A percentile compares a stretch with the other conserved stretches of the same genome.
Conservation (phyloP, 192 early-diverging fungal species). For the Umbelopsis sp. region DNA sequence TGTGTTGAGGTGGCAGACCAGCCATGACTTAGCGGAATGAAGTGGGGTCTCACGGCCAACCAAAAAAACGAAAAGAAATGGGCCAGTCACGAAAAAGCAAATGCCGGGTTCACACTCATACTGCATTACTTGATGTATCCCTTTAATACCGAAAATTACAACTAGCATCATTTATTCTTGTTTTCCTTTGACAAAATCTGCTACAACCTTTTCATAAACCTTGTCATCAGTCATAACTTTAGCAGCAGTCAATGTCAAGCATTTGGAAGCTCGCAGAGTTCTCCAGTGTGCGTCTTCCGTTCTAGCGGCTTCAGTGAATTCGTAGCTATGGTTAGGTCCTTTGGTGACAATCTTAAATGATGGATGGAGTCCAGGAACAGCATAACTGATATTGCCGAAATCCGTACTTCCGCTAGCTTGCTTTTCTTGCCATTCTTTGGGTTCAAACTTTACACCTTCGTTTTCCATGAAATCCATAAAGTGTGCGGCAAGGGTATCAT, state of each 20-base stretch:
- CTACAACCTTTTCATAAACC: conserved; percentile 46
- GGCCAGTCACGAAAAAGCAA: background rate
- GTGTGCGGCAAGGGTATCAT: conserved; percentile 48
- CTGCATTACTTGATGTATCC: too few relatives aligned
- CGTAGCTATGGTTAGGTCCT: conserved; percentile 59
- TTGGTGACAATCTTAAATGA: conserved; percentile 47
- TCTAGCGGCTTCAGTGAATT: conserved; percentile 59
- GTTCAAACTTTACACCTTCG: conserved; percentile 35
- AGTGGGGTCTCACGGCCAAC: conserved; percentile 24
- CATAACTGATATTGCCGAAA: conserved; percentile 73
- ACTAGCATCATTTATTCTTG: background rate
- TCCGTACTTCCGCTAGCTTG: conserved; percentile 60
- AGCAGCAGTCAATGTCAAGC: conserved; percentile 48
- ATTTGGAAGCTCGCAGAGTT: conserved; percentile 54
- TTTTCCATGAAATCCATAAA: conserved; percentile 53
- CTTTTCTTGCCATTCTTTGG: conserved; percentile 36
- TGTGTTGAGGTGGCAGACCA: conserved; percentile 14
- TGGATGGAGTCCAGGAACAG: conserved; percentile 62
- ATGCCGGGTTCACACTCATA: too few relatives aligned
- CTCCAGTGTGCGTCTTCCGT: conserved; percentile 55
- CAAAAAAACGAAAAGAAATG: conserved; percentile 12
- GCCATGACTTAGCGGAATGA: background rate
- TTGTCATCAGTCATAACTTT: conserved; percentile 45
- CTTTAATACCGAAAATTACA: background rate
- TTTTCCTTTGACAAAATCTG: conserved; percentile 40